Evolutionary conservation across 805 yeast genomes (phyloP), one percentile per base, ranked within the genome.

Genomic region (Dipodascus albidus): DNA sequence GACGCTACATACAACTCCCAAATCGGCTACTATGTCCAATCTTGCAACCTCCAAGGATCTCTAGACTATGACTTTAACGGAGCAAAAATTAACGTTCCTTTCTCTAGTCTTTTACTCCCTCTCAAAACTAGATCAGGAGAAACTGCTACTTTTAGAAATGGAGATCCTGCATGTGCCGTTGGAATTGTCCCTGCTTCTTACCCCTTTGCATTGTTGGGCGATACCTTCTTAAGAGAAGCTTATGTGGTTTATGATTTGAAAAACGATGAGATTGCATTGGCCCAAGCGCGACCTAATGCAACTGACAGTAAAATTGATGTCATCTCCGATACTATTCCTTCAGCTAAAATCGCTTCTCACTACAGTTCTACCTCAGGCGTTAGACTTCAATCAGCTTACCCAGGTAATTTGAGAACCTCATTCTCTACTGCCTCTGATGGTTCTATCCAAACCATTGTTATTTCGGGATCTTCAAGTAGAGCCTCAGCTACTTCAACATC

Each of bases 171-270:
- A 4, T 47, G 49, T 47, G 49, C 31, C n/a, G n/a, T 47, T 21
- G 49, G 49, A 4, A 47, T 47, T n/a, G 31, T 47, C 19, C 44
- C 44, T n/a, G 4, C 44, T 14, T 11, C 4, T 19, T 38, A 38
- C n/a, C 60, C 47, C 72, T 82, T 53, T 53, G 23, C 53, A 54
- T 50, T 80, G 50, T 70, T 85, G 38, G 93, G 93, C 9, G 89
- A 83, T 62, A 75, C 77, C 50, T 77, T 85, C 62, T 67, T 85
- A 58, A 72, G 86, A 53, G 74, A 78, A 41, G 83, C 82, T 2
- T 86, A 85, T 62, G 75, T 78, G 23, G 87, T 82, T n/a, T 82
- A 76, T 64, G 86, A 86, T 64, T 68, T 83, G 50, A 87, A 82
- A 22, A 75, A 75, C 59, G 66, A 64, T 50, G 73, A 77, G 62